Evolutionary conservation across 2,329 filamentous ascomycete genomes (phyloP), one percentile per base, ranked within the genome.

Genomic region (Lachnellula occidentalis): DNA sequence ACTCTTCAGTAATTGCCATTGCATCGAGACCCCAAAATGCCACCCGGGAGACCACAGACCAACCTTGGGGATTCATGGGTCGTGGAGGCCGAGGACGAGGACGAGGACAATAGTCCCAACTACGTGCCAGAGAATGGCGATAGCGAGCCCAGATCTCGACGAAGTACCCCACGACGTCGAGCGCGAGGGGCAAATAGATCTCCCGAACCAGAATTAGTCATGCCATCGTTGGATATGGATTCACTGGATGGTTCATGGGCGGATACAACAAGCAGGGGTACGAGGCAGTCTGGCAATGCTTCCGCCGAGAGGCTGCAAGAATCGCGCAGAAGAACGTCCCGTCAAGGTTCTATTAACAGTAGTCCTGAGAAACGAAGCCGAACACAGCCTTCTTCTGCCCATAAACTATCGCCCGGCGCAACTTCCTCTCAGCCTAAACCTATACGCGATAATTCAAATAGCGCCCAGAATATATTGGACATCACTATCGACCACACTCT

Each of bases 31-130:
- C 12, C 21, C 34, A 42, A 37, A 9, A 67, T 66, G 62, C 41
- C 61, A 24, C 48, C 58, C 27, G 56, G 58, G 31, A 64, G 55
- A 22, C 48, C 45, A 19, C 61, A 58, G 45, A 24, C 60, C 45
- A 57, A 57, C 8, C 56, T 69, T n/a, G 66, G 60, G 14, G 66
- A 66, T 12, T 69, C 67, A 27, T 69, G 67, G 67, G 63, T 69
- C 3, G 66, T 68, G 4, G 66, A 67, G 42, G 64, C 9, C 1
- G 27, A 31, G 9, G 27, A 31, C 1, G 27, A 31, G 27, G 27
- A 57, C 7, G 60, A 64, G 27, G 58, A 60, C 5, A 59, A 65
- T 0, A 56, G 51, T 41, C 45, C 53, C 17, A 57, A 66, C 14
- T 55, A 63, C 52, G 60, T 58, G 34, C 61, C 63, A 22, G 37